Percentiles rank a stretch among this genome's conserved stretches.
These are phyloP conservation scores for Claviceps citrina DNA, from an alignment of 2,329 filamentous ascomycete genomes.

Conservation along the genomic window DNA sequence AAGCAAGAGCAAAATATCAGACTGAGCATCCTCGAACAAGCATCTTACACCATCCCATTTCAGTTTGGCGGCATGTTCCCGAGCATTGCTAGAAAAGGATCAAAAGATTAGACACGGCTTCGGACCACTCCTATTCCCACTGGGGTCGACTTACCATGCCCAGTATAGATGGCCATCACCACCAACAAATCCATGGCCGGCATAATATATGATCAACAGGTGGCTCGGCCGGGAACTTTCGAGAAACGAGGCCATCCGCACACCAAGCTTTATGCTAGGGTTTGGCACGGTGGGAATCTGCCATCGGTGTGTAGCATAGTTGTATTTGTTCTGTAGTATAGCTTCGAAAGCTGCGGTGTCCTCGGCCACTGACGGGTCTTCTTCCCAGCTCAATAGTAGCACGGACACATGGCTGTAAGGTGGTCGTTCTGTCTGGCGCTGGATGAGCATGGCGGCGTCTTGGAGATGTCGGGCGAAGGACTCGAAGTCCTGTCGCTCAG, in stretches of 20 bases:
- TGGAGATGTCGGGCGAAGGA: constrained; percentile 52
- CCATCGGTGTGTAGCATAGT: constrained; percentile 45
- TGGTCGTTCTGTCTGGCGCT: constrained; percentile 43
- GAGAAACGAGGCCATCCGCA: constrained; percentile 44
- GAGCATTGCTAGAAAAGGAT: constrained; percentile 31
- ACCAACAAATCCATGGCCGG: constrained; percentile 44
- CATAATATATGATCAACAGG: constrained; percentile 49
- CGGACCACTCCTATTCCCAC: neutral
- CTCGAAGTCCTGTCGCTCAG: constrained; percentile 47
- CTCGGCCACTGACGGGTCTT: constrained; percentile 36
- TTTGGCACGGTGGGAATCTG: constrained; percentile 44
- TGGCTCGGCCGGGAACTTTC: constrained; percentile 42
- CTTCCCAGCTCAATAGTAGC: constrained; percentile 46
- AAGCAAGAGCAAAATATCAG: constrained; percentile 46
- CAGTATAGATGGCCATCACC: constrained; percentile 47
- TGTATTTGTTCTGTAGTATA: constrained; percentile 43
- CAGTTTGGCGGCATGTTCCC: constrained; percentile 42
- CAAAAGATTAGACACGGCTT: constrained; percentile 19
- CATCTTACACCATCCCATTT: constrained; percentile 50
- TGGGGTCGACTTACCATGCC: constrained; percentile 41
- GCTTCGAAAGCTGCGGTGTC: constrained; percentile 41
- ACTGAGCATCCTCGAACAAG: constrained; percentile 45
- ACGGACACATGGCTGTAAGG: constrained; percentile 45
- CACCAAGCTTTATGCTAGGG: constrained; percentile 44
- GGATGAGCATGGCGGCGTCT: constrained; percentile 52